Evolutionary conservation across 169 alveolate genomes (phyloP).

Genomic region (Hepatocystis sp.): DNA sequence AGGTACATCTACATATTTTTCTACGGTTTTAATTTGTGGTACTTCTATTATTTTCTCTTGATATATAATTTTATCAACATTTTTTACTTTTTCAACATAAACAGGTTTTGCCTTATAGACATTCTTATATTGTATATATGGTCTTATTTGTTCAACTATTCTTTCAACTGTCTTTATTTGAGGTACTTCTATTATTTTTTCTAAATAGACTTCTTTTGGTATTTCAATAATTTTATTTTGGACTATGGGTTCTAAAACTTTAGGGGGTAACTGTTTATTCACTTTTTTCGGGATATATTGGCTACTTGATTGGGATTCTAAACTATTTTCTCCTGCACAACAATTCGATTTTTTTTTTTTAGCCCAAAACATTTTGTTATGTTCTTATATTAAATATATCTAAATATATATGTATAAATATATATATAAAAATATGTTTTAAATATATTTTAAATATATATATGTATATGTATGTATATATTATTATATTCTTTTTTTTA

Average conservation of each 20-base stretch:
- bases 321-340: constrained; percentile 64
- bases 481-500: too few species aligned
- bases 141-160: constrained; percentile 85
- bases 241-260: constrained; percentile 74
- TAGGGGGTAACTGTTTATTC: constrained; percentile 71
- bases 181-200: constrained; percentile 88
- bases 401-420: too few species aligned
- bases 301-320: constrained; percentile 24
- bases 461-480: too few species aligned
- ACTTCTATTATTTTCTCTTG: constrained; percentile 89
- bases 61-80: constrained; percentile 85
- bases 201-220: constrained; percentile 84
- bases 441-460: too few species aligned
- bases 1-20: constrained; percentile 89
- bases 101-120: constrained; percentile 86
- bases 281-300: constrained; percentile 52
- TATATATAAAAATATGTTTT: too few species aligned
- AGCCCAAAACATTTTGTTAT: too few species aligned
- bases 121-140: constrained; percentile 85
- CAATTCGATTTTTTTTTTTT: constrained; percentile 31
- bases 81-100: constrained; percentile 85
- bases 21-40: constrained; percentile 87
- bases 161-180: constrained; percentile 88
- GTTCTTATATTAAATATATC: too few species aligned
- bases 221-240: constrained; percentile 86